Percentiles rank a stretch among this genome's conserved stretches.
Conservation (phyloP, 331 rosid species). For the Arachis monticola region DNA sequence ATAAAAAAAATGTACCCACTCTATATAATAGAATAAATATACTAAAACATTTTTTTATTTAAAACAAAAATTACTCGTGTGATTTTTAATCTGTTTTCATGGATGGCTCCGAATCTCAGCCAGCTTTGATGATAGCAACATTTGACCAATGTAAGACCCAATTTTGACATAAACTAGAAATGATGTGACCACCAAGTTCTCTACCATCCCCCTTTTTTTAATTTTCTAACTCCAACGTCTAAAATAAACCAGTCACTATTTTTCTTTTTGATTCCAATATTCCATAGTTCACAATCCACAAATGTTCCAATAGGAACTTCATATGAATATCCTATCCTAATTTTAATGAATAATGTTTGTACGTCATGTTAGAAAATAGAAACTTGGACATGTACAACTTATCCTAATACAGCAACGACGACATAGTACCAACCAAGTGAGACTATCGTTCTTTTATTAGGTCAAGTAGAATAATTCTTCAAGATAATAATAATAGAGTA, state of each 20-base stretch:
- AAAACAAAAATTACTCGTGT: neutral
- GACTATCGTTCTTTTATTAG: neutral
- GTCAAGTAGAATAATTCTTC: neutral
- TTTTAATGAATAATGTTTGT: neutral
- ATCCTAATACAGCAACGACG: conserved; percentile 2
- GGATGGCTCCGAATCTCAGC: conserved; percentile 13
- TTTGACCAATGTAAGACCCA: conserved; percentile 36
- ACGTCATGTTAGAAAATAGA: neutral
- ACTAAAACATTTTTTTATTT: no score
- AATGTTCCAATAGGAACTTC: neutral
- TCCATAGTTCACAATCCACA: neutral
- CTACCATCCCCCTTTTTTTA: neutral
- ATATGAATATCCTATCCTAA: neutral
- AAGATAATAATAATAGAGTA: neutral
- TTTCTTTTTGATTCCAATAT: neutral
- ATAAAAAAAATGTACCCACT: no score
- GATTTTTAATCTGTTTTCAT: neutral
- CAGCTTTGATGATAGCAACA: conserved; percentile 53
- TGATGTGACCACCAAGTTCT: neutral
- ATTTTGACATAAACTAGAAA: conserved; percentile 5
- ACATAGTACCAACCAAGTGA: conserved; percentile 3
- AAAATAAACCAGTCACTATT: neutral
- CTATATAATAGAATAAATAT: no score
- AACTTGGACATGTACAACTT: conserved; percentile 1
- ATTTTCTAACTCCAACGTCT: neutral